Conservation (phyloP, 352 stramenopile species). For the Pythium chondricola region DNA sequence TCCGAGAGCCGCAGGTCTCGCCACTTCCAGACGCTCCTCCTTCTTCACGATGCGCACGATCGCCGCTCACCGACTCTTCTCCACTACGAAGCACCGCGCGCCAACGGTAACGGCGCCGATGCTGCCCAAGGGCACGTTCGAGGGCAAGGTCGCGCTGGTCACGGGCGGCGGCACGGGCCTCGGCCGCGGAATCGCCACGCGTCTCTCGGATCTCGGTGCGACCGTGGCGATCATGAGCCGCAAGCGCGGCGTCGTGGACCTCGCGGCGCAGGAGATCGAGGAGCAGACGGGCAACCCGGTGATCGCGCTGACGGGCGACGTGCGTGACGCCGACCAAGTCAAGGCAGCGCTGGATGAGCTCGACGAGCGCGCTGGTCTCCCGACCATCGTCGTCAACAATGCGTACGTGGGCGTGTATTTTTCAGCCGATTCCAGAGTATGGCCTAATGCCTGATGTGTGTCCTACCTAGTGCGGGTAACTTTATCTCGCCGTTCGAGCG, state of each 20-base stretch:
- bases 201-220: constrained; percentile 90
- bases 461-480: constrained; percentile 92
- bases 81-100: constrained; percentile 14
- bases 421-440: no score
- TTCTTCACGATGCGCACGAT: constrained; percentile 8
- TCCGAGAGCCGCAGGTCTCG: no score
- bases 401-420: no score
- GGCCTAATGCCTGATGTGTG: no score
- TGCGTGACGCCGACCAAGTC: constrained; percentile 87
- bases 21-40: no score
- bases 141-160: constrained; percentile 87
- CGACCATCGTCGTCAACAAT: constrained; percentile 79
- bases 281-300: constrained; percentile 51
- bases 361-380: constrained; percentile 51
- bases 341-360: constrained; percentile 77
- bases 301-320: constrained; percentile 76
- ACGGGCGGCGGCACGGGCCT: constrained; percentile 95
- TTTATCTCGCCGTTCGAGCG: constrained; percentile 91
- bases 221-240: constrained; percentile 94
- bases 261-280: constrained; percentile 75
- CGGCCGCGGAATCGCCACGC: constrained; percentile 92
- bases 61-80: constrained; percentile 9
- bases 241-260: constrained; percentile 86
- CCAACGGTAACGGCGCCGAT: constrained; percentile 46
- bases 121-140: constrained; percentile 56